Evolutionary conservation across 2,329 filamentous ascomycete genomes (phyloP).

Genomic region (Ciborinia camelliae): DNA sequence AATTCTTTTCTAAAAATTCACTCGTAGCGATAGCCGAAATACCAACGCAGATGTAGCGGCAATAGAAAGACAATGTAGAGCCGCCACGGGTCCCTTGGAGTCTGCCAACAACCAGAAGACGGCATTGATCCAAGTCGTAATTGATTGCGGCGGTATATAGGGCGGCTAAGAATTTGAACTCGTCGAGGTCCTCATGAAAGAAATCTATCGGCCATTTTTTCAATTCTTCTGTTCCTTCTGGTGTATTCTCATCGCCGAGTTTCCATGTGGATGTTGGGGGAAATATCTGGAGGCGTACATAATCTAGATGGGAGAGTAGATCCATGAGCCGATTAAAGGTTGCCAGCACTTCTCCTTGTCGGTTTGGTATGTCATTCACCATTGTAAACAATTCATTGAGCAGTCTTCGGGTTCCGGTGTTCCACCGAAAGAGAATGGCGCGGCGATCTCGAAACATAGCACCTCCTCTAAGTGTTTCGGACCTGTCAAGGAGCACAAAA

Average conservation of each 20-base stretch:
- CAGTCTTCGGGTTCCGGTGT: not conserved
- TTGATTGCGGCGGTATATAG: not conserved
- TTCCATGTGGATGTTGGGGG: constrained; percentile 3
- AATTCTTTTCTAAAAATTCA: not conserved
- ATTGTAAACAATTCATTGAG: not conserved
- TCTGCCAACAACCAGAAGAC: not conserved
- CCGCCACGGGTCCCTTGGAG: not conserved
- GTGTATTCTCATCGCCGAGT: not conserved
- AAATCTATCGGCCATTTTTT: not conserved
- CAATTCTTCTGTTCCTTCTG: not conserved
- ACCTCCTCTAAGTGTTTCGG: not conserved
- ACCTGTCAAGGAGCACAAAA: not conserved
- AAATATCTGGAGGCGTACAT: constrained; percentile 4
- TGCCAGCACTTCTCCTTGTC: not conserved
- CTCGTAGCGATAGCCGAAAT: not conserved
- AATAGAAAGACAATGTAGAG: not conserved
- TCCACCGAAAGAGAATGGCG: constrained; percentile 7
- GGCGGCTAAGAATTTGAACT: not conserved
- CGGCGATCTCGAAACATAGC: constrained; percentile 5
- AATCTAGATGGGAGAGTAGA: constrained; percentile 2
- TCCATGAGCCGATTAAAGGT: not conserved
- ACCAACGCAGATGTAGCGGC: not conserved
- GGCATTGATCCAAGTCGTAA: not conserved
- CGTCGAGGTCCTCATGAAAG: not conserved
- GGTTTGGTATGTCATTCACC: not conserved